A percentile compares a stretch with the other conserved stretches of the same genome.
phyloP scores from a whole-genome alignment of 192 early-diverging fungal genomes.

The Coemansia sp. region DNA sequence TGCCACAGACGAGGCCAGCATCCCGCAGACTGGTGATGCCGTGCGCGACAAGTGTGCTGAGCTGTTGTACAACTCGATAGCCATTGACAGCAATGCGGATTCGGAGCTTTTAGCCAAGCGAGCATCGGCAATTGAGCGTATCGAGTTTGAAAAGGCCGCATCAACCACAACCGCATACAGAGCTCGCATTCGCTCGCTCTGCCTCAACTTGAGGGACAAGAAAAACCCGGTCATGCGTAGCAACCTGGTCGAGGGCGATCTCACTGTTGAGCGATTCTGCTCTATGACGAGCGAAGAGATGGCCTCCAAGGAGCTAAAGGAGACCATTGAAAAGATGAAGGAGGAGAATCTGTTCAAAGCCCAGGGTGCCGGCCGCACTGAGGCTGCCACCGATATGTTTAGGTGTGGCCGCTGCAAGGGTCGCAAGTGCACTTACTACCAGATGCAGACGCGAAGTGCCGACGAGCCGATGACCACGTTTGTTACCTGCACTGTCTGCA shows the following conservation, averaged over 20 bases:
- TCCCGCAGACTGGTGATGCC: slow-evolving; percentile 61
- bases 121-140: slow-evolving; percentile 65
- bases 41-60: slow-evolving; percentile 80
- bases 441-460: slow-evolving; percentile 96
- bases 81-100: slow-evolving; percentile 50
- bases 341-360: slow-evolving; percentile 79
- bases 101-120: slow-evolving; percentile 60
- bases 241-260: slow-evolving; percentile 68
- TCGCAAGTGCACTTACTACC: slow-evolving; percentile 89
- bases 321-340: slow-evolving; percentile 70
- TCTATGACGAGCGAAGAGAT: slow-evolving; percentile 88
- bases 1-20: slow-evolving; percentile 40
- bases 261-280: slow-evolving; percentile 72
- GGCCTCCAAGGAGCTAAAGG: slow-evolving; percentile 85
- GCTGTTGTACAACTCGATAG: slow-evolving; percentile 81
- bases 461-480: slow-evolving; percentile 99
- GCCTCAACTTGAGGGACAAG: slow-evolving; percentile 78
- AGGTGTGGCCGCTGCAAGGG: slow-evolving; percentile 91
- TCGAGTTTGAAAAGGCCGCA: slow-evolving; percentile 63
- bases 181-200: slow-evolving; percentile 74
- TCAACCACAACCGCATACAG: slow-evolving; percentile 68
- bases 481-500: slow-evolving; percentile 88
- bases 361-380: slow-evolving; percentile 68
- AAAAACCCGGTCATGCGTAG: slow-evolving; percentile 77
- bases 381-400: slow-evolving; percentile 93